phyloP scores from a whole-genome alignment of 1,284 basidiomycete species.

The Leccinum pachyderme region DNA sequence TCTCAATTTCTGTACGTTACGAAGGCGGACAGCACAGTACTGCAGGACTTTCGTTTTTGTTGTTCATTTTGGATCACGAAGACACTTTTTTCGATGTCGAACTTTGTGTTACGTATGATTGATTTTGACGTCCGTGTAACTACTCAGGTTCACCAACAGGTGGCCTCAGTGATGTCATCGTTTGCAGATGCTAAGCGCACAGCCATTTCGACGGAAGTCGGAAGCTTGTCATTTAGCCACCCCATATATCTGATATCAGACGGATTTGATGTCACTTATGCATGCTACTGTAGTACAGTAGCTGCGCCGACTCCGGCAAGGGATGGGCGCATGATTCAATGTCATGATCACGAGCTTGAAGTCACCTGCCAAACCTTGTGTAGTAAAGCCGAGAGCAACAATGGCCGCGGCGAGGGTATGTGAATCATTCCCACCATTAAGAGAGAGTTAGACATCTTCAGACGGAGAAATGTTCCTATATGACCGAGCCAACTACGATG shows the following conservation, averaged over 20 bases:
- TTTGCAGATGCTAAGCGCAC: neutral
- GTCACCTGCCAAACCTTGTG: neutral
- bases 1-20: neutral
- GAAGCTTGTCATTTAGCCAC: neutral
- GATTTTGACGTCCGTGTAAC: neutral
- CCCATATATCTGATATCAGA: neutral
- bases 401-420: neutral
- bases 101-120: constrained; percentile 13
- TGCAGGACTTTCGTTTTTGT: neutral
- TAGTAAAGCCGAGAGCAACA: constrained; percentile 4
- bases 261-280: neutral
- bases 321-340: neutral
- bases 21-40: neutral
- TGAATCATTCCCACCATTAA: neutral
- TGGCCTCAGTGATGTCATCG: constrained; percentile 8
- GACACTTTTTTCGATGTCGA: neutral
- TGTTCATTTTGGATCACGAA: constrained; percentile 2
- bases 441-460: neutral
- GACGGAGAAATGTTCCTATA: neutral
- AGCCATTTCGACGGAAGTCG: neutral
- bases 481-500: neutral
- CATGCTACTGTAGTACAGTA: neutral
- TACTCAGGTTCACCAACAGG: neutral
- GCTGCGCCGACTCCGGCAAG: neutral
- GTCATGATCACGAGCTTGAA: neutral